Evolutionary conservation across 2,329 filamentous ascomycete species (phyloP).

Genomic region (Exserohilum rostratum): DNA sequence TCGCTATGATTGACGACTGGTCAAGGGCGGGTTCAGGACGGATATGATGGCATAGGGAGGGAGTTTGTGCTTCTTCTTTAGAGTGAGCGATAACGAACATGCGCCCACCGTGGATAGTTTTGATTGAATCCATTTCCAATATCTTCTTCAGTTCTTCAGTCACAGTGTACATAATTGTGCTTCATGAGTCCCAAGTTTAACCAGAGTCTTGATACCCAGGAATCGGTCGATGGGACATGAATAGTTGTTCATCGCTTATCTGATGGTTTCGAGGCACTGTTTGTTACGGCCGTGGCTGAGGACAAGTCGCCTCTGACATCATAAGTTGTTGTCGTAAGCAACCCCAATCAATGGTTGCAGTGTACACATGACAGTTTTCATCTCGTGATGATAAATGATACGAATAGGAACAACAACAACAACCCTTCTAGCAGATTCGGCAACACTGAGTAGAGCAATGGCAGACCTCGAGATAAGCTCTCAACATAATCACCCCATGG

Average conservation of each 20-base stretch:
- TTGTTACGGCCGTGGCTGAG: not conserved
- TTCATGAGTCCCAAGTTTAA: not conserved
- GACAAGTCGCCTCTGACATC: not conserved
- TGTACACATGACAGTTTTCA: not conserved
- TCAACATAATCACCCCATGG: not conserved
- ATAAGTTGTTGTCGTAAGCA: not conserved
- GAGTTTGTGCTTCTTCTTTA: conserved; percentile 13
- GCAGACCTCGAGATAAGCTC: not conserved
- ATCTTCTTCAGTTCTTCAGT: not conserved
- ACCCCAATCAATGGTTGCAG: not conserved
- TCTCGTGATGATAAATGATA: not conserved
- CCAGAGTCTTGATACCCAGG: not conserved
- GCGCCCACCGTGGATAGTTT: conserved; percentile 11
- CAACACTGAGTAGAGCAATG: not conserved
- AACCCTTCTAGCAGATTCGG: not conserved
- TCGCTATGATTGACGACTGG: conserved; percentile 13
- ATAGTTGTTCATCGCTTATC: too few species aligned
- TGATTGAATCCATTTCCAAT: conserved; percentile 7
- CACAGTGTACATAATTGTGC: too few species aligned
- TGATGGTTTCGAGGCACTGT: too few species aligned
- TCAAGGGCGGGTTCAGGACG: conserved; percentile 12
- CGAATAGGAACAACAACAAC: not conserved
- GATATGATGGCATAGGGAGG: conserved; percentile 11
- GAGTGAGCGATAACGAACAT: conserved; percentile 16
- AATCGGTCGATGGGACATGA: not conserved